Evolutionary conservation across 2,329 filamentous ascomycete genomes (phyloP).

Genomic region (Ceratocystis colombiana): DNA sequence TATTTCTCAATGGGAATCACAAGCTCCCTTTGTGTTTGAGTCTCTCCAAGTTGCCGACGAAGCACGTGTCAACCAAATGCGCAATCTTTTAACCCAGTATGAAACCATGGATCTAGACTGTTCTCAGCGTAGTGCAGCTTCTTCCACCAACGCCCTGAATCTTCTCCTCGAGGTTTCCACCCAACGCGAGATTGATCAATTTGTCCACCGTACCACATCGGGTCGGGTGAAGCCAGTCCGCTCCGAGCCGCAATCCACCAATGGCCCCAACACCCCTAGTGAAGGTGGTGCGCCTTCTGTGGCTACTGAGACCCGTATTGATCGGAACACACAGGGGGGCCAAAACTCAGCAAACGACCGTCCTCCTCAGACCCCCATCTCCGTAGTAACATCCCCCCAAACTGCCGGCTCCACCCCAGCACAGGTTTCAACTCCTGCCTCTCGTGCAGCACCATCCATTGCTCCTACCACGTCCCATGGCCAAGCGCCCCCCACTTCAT

Average conservation of each 20-base stretch:
- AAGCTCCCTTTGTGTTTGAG: conserved; percentile 91
- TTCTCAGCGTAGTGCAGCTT: conserved; percentile 62
- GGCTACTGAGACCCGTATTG: neutral
- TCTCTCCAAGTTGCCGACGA: conserved; percentile 86
- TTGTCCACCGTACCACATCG: conserved; percentile 40
- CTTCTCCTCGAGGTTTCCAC: conserved; percentile 79
- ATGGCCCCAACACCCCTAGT: conserved; percentile 5
- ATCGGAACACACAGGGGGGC: neutral
- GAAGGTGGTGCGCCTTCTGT: conserved; percentile 12
- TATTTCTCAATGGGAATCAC: conserved; percentile 81
- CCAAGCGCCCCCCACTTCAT: conserved; percentile 18
- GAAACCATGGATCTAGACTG: conserved; percentile 88
- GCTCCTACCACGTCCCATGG: conserved; percentile 22
- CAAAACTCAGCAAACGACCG: neutral
- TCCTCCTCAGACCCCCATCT: conserved; percentile 22
- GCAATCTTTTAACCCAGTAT: conserved; percentile 83
- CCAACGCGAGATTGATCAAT: conserved; percentile 72
- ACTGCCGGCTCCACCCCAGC: conserved; percentile 19
- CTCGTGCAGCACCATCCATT: conserved; percentile 12
- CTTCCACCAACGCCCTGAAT: conserved; percentile 70
- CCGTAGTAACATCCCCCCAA: conserved; percentile 18
- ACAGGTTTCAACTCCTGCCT: conserved; percentile 22
- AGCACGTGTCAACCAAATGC: conserved; percentile 74
- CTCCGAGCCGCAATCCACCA: conserved; percentile 28
- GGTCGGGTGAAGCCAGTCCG: conserved; percentile 31